Evolutionary conservation across 2,329 filamentous ascomycete genomes (phyloP), one percentile per base, ranked within the genome.

Genomic region (Pseudopithomyces chartarum): DNA sequence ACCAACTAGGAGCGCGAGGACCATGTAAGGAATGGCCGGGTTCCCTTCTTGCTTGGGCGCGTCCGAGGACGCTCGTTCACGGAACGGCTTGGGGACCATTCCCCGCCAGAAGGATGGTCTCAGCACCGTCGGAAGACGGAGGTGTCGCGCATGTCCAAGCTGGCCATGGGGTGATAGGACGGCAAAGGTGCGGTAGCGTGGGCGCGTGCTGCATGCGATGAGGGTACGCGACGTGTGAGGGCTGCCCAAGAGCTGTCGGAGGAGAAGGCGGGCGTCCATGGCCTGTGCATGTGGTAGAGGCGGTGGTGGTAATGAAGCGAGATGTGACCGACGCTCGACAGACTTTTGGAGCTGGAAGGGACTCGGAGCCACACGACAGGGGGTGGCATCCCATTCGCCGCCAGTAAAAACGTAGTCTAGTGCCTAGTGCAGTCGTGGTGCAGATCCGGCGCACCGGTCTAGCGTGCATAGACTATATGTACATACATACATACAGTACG

Each of bases 1-100:
- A 3, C 96, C 96, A 62, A 98, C 94, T 61, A 98, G 83, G 39
- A 92, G 81, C 6, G 90, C 81, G 2, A 87, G 73, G 56, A 85
- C 70, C 56, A 94, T 86, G 77, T 90, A 93, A 57, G 84, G 64
- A 15, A 92, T 83, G 1, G 84, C 83, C 22, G 92, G 83, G 19
- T 81, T 80, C 75, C 78, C 79, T n/a, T 72, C 73, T 62, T 74
- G 70, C 3, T 69, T 19, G 38, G 56, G 55, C 13, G 54, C 36
- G 40, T 10, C n/a, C 11, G 44, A 34, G n/a, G 44, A 34, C 17
- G 54, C 19, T 42, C 53, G 53, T 2, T 50, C 51, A 20, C 65
- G 67, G 13, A 75, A 55, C 11, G 69, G 66, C 34, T 63, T 69
- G 3, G 76, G 76, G n/a, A 77, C 60, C 59, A 77, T 64, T n/a